Conservation (phyloP, 1,284 basidiomycete genomes). For the Ganoderma resinaceum region DNA sequence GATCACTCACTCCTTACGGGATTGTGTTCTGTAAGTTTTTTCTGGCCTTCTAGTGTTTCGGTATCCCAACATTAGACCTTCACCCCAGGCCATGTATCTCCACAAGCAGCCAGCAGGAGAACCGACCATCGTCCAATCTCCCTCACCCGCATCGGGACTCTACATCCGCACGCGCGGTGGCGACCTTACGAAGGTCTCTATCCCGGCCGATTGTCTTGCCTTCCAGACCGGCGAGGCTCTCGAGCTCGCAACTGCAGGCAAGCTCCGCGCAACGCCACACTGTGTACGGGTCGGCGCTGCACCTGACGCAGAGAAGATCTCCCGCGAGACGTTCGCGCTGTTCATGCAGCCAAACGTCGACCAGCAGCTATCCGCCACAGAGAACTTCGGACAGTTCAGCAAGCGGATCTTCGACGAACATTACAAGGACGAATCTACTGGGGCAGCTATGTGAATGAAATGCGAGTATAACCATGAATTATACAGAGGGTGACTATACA, state of each 20-base stretch:
- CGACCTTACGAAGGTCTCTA: slow-evolving; percentile 79
- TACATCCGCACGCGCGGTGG: slow-evolving; percentile 89
- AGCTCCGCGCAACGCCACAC: slow-evolving; percentile 87
- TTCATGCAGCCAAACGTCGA: slow-evolving; percentile 94
- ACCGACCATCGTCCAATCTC: slow-evolving; percentile 64
- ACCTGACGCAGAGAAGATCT: slow-evolving; percentile 57
- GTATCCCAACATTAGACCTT: neutral
- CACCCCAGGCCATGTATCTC: slow-evolving; percentile 82
- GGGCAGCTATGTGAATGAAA: slow-evolving; percentile 31
- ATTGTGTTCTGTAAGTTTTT: slow-evolving; percentile 73
- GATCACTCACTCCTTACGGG: slow-evolving; percentile 92
- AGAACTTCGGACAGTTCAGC: slow-evolving; percentile 91
- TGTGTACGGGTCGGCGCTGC: slow-evolving; percentile 78
- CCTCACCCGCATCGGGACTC: slow-evolving; percentile 80
- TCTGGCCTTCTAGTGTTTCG: neutral
- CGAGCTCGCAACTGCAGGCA: slow-evolving; percentile 81
- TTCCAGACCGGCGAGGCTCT: slow-evolving; percentile 96
- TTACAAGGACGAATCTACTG: slow-evolving; percentile 54
- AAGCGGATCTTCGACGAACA: slow-evolving; percentile 84
- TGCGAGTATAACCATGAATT: neutral
- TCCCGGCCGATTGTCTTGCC: slow-evolving; percentile 82
- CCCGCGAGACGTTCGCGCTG: slow-evolving; percentile 87
- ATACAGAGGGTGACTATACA: slow-evolving; percentile 18
- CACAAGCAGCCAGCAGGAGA: slow-evolving; percentile 46
- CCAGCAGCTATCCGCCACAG: slow-evolving; percentile 68